These are phyloP conservation scores for Metarhizium sp. DNA, from an alignment of 2,329 filamentous ascomycete species.

Conservation along the genomic window DNA sequence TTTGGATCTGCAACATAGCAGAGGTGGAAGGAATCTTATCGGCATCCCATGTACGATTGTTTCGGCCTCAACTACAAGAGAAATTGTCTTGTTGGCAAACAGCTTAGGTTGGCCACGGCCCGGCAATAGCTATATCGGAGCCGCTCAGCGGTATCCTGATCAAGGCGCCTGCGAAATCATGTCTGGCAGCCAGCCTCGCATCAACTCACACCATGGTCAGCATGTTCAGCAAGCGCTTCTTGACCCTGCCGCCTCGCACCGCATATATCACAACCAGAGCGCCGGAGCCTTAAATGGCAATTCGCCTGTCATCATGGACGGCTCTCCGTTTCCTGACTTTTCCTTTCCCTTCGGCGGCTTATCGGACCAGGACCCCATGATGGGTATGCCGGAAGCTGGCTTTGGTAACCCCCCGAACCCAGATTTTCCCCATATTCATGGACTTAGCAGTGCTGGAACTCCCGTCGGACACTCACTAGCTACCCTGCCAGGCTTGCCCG, in stretches of 20 bases:
- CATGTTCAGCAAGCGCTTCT: slow-evolving; percentile 20
- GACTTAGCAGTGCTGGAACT: slow-evolving; percentile 8
- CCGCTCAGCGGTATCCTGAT: slow-evolving; percentile 1
- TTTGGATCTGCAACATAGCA: background rate
- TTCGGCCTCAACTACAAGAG: background rate
- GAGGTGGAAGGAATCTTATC: no score
- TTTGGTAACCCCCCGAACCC: slow-evolving; percentile 21
- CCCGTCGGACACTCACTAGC: slow-evolving; percentile 10
- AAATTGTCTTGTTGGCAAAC: background rate
- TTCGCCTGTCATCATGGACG: slow-evolving; percentile 28
- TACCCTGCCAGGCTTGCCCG: slow-evolving; percentile 10
- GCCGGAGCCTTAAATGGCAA: slow-evolving; percentile 13
- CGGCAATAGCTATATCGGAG: background rate
- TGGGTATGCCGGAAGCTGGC: slow-evolving; percentile 21
- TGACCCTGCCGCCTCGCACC: slow-evolving; percentile 13
- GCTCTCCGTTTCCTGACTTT: slow-evolving; percentile 43
- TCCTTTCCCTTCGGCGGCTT: slow-evolving; percentile 36
- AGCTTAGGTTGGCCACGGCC: background rate
- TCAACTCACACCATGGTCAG: slow-evolving; percentile 18
- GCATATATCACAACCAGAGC: slow-evolving; percentile 12
- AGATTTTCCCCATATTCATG: slow-evolving; percentile 24
- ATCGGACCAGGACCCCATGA: slow-evolving; percentile 18
- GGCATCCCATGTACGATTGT: background rate
- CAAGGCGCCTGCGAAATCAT: slow-evolving; percentile 14
- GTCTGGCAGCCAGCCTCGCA: slow-evolving; percentile 19